A percentile compares a stretch with the other conserved stretches of the same genome.
phyloP scores from a whole-genome alignment of 768 basidiomycete genomes.

The Mycena vitilis region DNA sequence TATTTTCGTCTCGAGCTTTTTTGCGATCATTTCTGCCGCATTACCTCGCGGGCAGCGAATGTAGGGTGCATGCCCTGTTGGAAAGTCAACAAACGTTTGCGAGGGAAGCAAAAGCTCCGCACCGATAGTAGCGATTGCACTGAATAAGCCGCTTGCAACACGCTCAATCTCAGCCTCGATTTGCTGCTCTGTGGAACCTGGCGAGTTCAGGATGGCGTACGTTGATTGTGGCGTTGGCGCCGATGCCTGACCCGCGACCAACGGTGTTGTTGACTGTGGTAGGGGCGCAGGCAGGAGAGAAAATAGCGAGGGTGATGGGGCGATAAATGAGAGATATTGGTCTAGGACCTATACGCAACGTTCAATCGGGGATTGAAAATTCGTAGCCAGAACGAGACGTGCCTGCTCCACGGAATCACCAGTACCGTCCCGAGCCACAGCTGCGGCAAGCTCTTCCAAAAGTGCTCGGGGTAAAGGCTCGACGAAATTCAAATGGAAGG shows the following conservation, averaged over 20 bases:
- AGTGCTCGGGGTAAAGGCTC: constrained; percentile 89
- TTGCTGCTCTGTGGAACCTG: constrained; percentile 87
- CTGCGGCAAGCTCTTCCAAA: constrained; percentile 92
- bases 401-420: constrained; percentile 87
- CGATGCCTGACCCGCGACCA: constrained; percentile 47
- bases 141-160: constrained; percentile 90
- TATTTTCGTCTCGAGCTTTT: constrained; percentile 93
- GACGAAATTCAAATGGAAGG: constrained; percentile 95
- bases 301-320: constrained; percentile 93
- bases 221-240: constrained; percentile 63
- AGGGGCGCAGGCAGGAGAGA: constrained; percentile 79
- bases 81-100: background rate
- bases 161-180: constrained; percentile 96
- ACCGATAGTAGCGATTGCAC: constrained; percentile 91
- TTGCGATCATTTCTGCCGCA: constrained; percentile 99
- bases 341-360: constrained; percentile 77
- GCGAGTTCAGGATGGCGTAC: constrained; percentile 91
- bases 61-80: constrained; percentile 87
- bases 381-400: constrained; percentile 27
- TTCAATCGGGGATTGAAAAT: constrained; percentile 21
- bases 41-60: constrained; percentile 96
- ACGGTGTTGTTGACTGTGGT: constrained; percentile 42
- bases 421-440: constrained; percentile 86
- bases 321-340: constrained; percentile 96
- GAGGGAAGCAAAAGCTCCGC: constrained; percentile 33